phyloP scores from a whole-genome alignment of 2,329 filamentous ascomycete species.

The Aspergillus novoparasiticus region DNA sequence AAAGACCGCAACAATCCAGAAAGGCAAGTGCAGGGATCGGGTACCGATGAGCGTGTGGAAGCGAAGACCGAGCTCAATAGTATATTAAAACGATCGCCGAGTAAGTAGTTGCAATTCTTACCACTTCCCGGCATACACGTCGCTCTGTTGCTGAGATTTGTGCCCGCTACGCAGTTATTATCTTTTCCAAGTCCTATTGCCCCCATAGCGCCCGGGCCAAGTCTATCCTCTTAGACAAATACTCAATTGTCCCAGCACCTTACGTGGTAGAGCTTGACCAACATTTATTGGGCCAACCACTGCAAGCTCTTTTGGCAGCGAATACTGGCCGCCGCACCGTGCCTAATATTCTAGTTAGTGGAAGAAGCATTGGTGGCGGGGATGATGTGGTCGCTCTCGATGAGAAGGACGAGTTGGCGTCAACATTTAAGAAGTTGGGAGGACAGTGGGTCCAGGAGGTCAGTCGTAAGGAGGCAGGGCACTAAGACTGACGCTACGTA shows the following conservation, averaged over 20 bases:
- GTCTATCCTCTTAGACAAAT: conserved; percentile 77
- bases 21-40: conserved; percentile 57
- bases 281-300: conserved; percentile 69
- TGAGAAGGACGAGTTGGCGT: conserved; percentile 64
- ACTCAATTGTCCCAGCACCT: conserved; percentile 78
- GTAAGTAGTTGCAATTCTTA: conserved; percentile 53
- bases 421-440: conserved; percentile 72
- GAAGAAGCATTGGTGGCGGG: conserved; percentile 84
- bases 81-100: conserved; percentile 82
- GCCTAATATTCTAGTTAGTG: conserved; percentile 87
- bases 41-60: conserved; percentile 42
- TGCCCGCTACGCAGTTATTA: conserved; percentile 65
- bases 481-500: conserved; percentile 1
- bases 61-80: conserved; percentile 71
- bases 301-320: conserved; percentile 72
- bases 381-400: conserved; percentile 81
- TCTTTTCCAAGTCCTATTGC: conserved; percentile 96
- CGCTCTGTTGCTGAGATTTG: conserved; percentile 6
- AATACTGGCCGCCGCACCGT: conserved; percentile 84
- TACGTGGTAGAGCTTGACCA: conserved; percentile 88
- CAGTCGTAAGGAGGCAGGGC: conserved; percentile 21
- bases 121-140: background rate
- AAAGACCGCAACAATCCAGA: conserved; percentile 36
- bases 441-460: conserved; percentile 63
- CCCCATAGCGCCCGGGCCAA: conserved; percentile 85